These are phyloP conservation scores for Eucalyptus dawsonii DNA, from an alignment of 345 rosid species.

Conservation along the genomic window DNA sequence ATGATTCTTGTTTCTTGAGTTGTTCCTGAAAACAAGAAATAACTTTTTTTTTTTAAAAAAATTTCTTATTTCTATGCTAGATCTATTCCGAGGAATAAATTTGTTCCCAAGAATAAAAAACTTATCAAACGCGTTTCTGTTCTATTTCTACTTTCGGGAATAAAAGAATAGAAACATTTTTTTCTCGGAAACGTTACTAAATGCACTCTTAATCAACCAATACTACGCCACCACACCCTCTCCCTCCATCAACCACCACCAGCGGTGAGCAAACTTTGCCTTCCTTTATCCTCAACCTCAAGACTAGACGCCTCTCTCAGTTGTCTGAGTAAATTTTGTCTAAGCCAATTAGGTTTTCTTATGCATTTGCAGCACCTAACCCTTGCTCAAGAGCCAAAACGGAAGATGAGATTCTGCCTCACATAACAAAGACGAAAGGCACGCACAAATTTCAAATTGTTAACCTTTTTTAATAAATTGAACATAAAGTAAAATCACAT, in stretches of 20 bases:
- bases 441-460: not conserved
- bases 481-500: not conserved
- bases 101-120: too few relatives aligned
- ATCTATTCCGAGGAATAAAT: too few relatives aligned
- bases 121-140: fast-evolving
- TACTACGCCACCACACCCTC: not conserved
- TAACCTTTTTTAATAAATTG: not conserved
- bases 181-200: too few relatives aligned
- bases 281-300: not conserved
- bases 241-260: not conserved
- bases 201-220: too few relatives aligned
- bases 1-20: too few relatives aligned
- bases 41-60: too few relatives aligned
- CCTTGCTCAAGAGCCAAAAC: not conserved
- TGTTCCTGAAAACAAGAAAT: fast-evolving
- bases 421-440: not conserved
- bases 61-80: too few relatives aligned
- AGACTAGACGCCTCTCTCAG: not conserved
- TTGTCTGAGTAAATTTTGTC: too few relatives aligned
- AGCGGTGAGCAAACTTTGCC: not conserved
- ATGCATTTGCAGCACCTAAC: not conserved
- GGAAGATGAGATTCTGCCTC: not conserved
- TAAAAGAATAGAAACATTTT: too few relatives aligned
- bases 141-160: too few relatives aligned
- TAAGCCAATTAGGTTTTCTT: not conserved